Percentiles rank a stretch among this genome's conserved stretches.
These are phyloP conservation scores for Amanita molliuscula DNA, from an alignment of 768 basidiomycete genomes.

Conservation along the genomic window DNA sequence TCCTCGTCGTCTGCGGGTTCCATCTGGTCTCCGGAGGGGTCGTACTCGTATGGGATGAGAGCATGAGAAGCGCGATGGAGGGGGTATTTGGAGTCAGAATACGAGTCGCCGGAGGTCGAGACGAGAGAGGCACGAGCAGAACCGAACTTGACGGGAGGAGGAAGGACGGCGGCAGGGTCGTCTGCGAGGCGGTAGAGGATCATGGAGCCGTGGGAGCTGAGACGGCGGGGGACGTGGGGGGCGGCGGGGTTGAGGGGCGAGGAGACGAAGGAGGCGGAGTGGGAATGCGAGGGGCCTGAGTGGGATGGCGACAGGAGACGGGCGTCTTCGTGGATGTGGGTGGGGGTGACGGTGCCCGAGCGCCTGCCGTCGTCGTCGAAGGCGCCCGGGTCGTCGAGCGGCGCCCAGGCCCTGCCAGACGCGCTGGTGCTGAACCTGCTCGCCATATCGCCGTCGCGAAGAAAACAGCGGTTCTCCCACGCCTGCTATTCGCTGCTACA, in stretches of 20 bases:
- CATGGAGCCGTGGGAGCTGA: slow-evolving; percentile 39
- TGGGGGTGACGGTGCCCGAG: not conserved
- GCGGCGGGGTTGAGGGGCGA: slow-evolving; percentile 42
- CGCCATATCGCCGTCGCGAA: too few species aligned
- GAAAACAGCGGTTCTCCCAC: too few species aligned
- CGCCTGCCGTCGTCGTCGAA: not conserved
- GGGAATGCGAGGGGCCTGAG: slow-evolving; percentile 1
- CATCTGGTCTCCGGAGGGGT: slow-evolving; percentile 47
- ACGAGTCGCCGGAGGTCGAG: slow-evolving; percentile 27
- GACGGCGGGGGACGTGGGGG: slow-evolving; percentile 31
- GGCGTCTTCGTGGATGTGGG: slow-evolving; percentile 8
- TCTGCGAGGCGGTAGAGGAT: slow-evolving; percentile 53
- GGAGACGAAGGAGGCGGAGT: slow-evolving; percentile 26
- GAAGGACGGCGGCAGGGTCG: slow-evolving; percentile 24
- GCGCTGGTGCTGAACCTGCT: too few species aligned
- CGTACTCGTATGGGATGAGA: slow-evolving; percentile 62
- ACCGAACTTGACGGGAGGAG: slow-evolving; percentile 13
- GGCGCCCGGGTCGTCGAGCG: not conserved
- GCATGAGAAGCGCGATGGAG: slow-evolving; percentile 18
- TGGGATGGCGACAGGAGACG: slow-evolving; percentile 7
- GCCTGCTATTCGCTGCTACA: too few species aligned
- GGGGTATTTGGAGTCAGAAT: slow-evolving; percentile 63
- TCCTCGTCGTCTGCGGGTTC: slow-evolving; percentile 68
- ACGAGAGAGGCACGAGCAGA: slow-evolving; percentile 20
- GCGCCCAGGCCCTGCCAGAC: not conserved